Conservation (phyloP, 495 filamentous ascomycete species). For the Copromyces sp. region DNA sequence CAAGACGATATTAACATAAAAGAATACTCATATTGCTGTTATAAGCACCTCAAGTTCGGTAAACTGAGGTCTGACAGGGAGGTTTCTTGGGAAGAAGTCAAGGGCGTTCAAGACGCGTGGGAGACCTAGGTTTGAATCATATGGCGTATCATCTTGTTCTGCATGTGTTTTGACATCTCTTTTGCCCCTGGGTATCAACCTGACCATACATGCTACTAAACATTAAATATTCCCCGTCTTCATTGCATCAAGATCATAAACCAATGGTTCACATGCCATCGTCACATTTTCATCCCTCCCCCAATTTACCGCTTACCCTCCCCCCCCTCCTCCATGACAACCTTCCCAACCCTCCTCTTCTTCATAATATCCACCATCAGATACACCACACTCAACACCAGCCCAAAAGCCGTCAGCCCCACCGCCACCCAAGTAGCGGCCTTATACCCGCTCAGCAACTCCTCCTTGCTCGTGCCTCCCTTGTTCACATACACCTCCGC, state of each 20-base stretch:
- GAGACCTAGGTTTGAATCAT: too few species aligned
- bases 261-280: not conserved
- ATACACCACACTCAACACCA: slow-evolving; percentile 12
- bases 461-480: slow-evolving; percentile 19
- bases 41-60: too few species aligned
- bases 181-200: not conserved
- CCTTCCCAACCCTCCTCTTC: not conserved
- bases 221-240: not conserved
- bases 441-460: slow-evolving; percentile 29
- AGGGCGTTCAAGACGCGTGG: too few species aligned
- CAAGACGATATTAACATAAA: not conserved
- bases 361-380: not conserved
- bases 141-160: too few species aligned
- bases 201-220: not conserved
- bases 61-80: too few species aligned
- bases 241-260: not conserved
- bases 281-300: not conserved
- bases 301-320: not conserved
- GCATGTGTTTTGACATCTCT: too few species aligned
- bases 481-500: slow-evolving; percentile 30
- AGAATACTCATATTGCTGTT: not conserved
- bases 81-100: too few species aligned
- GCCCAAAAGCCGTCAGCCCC: slow-evolving; percentile 21
- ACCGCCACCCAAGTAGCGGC: slow-evolving; percentile 25
- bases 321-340: not conserved